phyloP scores from a whole-genome alignment of 306 rosid species.

The Rubus idaeus region DNA sequence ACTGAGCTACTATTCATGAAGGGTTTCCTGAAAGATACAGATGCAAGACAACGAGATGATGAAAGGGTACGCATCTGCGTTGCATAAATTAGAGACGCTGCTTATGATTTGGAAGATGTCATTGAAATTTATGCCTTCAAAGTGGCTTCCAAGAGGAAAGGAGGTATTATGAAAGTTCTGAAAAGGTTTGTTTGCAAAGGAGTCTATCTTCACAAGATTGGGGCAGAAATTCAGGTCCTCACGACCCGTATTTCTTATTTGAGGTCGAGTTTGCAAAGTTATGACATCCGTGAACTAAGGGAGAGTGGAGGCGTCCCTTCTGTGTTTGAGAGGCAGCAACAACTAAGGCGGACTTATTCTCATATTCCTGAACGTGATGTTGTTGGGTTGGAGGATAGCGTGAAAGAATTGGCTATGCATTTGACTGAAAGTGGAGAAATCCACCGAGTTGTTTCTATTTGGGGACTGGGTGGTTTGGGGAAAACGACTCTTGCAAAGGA shows the following conservation, averaged over 20 bases:
- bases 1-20: background rate
- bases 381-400: conserved; percentile 44
- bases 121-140: conserved; percentile 32
- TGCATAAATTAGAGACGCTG: background rate
- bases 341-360: conserved; percentile 46
- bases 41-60: background rate
- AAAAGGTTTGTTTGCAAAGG: conserved; percentile 28
- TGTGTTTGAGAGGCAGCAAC: conserved; percentile 16
- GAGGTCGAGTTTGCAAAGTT: conserved; percentile 7
- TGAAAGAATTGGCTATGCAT: conserved; percentile 24
- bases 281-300: background rate
- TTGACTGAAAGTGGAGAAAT: conserved; percentile 23
- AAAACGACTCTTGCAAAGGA: conserved; percentile 59
- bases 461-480: conserved; percentile 64
- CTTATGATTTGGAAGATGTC: conserved; percentile 30
- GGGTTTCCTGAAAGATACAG: conserved; percentile 10
- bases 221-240: conserved; percentile 23
- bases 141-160: background rate
- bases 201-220: background rate
- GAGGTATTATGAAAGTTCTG: conserved; percentile 1
- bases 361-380: conserved; percentile 41
- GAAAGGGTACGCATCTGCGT: background rate
- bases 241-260: conserved; percentile 20
- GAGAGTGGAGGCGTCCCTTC: background rate
- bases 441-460: conserved; percentile 34